A percentile compares a stretch with the other conserved stretches of the same genome.
Conservation (phyloP, 257 asterid species). For the Cruciata laevipes region DNA sequence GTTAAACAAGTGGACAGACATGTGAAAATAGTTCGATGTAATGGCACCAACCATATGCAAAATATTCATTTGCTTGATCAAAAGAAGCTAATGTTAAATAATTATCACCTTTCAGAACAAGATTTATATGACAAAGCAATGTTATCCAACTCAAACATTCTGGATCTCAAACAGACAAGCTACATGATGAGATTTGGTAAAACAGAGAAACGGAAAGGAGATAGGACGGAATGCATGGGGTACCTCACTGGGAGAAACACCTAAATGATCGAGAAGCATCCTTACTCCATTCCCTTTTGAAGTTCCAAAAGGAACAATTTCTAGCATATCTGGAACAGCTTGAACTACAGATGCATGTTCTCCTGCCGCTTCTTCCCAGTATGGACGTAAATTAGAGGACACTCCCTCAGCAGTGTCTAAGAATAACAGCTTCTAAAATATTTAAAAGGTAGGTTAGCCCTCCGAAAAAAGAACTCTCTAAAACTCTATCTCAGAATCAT, state of each 20-base stretch:
- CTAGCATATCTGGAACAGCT: slow-evolving; percentile 92
- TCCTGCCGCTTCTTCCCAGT: slow-evolving; percentile 72
- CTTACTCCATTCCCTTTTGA: slow-evolving; percentile 86
- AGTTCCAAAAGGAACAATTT: slow-evolving; percentile 83
- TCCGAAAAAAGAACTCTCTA: not conserved
- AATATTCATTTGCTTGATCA: not conserved
- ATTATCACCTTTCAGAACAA: not conserved
- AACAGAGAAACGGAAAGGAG: not conserved
- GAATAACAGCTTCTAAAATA: slow-evolving; percentile 74
- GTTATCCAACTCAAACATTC: not conserved
- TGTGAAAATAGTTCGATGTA: not conserved
- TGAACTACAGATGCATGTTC: slow-evolving; percentile 88
- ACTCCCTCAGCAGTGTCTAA: slow-evolving; percentile 84
- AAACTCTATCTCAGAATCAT: not conserved
- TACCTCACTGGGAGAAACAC: slow-evolving; percentile 86
- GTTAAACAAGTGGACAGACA: not conserved
- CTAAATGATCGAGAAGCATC: slow-evolving; percentile 85
- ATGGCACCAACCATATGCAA: not conserved
- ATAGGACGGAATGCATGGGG: not conserved
- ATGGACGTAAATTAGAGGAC: slow-evolving; percentile 61
- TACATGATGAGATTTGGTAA: not conserved
- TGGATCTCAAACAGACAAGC: not conserved
- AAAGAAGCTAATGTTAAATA: not conserved
- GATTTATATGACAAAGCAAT: not conserved
- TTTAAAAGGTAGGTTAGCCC: slow-evolving; percentile 13